Conservation (phyloP, 208 protist species). For the Hexamita inflata region DNA sequence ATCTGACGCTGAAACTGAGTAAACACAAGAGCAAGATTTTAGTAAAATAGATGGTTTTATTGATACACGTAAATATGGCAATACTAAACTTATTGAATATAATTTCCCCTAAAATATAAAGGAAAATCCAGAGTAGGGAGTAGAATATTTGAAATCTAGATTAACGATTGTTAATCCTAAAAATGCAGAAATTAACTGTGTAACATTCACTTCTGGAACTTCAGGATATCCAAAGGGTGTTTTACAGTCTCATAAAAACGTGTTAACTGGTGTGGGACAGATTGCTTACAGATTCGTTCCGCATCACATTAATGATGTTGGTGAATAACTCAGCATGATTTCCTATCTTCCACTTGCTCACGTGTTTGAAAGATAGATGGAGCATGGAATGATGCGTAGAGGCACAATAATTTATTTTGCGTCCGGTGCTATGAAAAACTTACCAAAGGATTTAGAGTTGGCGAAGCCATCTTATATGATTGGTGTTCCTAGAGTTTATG, state of each 20-base stretch:
- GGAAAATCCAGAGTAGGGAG: too few relatives aligned
- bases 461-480: neutral
- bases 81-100: too few relatives aligned
- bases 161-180: too few relatives aligned
- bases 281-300: neutral
- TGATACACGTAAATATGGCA: too few relatives aligned
- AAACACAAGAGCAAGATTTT: neutral
- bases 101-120: too few relatives aligned
- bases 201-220: constrained; percentile 22
- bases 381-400: neutral
- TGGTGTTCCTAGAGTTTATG: neutral
- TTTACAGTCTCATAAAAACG: neutral
- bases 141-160: too few relatives aligned
- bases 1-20: too few relatives aligned
- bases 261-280: neutral
- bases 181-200: neutral
- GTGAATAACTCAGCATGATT: neutral
- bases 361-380: constrained; percentile 5
- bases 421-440: neutral
- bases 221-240: constrained; percentile 19
- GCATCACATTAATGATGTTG: neutral
- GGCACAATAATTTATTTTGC: neutral
- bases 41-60: neutral
- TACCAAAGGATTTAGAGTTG: constrained; percentile 19
- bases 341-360: constrained; percentile 24